Evolutionary conservation across 2,329 filamentous ascomycete genomes (phyloP).

Genomic region (Monosporascus sp.): DNA sequence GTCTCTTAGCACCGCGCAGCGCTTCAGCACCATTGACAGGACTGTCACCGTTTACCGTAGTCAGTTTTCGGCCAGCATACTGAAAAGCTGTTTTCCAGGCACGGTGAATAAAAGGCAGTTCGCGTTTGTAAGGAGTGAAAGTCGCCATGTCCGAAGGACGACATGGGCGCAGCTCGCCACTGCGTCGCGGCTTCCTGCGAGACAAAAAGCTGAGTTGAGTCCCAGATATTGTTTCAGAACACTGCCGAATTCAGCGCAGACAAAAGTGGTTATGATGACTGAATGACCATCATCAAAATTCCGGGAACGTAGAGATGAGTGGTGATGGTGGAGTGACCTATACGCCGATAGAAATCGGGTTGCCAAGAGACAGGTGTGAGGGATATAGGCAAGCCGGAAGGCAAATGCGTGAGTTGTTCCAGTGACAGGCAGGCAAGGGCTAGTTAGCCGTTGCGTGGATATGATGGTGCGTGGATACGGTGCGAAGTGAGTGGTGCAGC

Average conservation of each 20-base stretch:
- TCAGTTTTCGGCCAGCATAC: slow-evolving; percentile 38
- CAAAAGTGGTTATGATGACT: background rate
- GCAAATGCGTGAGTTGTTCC: too few species aligned
- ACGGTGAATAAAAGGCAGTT: slow-evolving; percentile 49
- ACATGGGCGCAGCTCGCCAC: slow-evolving; percentile 30
- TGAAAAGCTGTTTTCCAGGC: slow-evolving; percentile 41
- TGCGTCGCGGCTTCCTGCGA: slow-evolving; percentile 17
- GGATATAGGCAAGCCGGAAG: too few species aligned
- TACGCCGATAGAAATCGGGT: too few species aligned
- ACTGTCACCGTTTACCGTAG: slow-evolving; percentile 33
- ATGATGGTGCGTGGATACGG: too few species aligned
- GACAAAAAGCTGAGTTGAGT: slow-evolving; percentile 5
- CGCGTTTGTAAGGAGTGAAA: slow-evolving; percentile 41
- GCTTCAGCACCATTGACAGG: slow-evolving; percentile 31
- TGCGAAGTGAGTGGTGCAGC: too few species aligned
- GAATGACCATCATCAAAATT: background rate
- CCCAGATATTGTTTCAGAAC: slow-evolving; percentile 5
- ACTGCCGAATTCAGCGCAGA: background rate
- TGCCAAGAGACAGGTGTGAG: too few species aligned
- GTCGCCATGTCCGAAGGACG: slow-evolving; percentile 41
- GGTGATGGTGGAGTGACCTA: too few species aligned
- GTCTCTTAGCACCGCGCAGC: slow-evolving; percentile 43
- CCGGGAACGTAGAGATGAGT: too few species aligned
- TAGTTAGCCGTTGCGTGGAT: too few species aligned
- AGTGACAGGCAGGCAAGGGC: too few species aligned